phyloP scores from a whole-genome alignment of 1,139 yeast genomes.

The Suhomyces terraborum region DNA sequence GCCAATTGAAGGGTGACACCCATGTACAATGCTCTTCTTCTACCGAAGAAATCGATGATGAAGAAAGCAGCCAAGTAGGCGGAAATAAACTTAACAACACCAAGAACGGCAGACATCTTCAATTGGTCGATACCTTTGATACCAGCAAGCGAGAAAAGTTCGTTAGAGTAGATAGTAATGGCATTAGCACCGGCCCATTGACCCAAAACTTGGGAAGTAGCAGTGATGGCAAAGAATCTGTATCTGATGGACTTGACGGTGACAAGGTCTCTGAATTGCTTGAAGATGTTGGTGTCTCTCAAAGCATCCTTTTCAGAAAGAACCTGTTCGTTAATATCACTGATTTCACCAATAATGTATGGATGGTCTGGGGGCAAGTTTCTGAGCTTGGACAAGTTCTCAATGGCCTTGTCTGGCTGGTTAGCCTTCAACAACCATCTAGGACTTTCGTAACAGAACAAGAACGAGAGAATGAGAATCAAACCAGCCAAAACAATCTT shows the following conservation, averaged over 20 bases:
- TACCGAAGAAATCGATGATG: slow-evolving; percentile 49
- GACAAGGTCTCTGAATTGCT: slow-evolving; percentile 35
- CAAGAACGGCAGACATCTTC: slow-evolving; percentile 51
- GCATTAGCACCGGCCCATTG: slow-evolving; percentile 70
- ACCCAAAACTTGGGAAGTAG: slow-evolving; percentile 52
- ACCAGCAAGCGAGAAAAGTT: slow-evolving; percentile 56
- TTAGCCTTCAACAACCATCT: slow-evolving; percentile 48
- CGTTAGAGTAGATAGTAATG: slow-evolving; percentile 47
- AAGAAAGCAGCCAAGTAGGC: slow-evolving; percentile 51
- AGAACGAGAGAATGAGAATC: slow-evolving; percentile 38
- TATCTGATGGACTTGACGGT: slow-evolving; percentile 41
- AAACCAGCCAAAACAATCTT: slow-evolving; percentile 47
- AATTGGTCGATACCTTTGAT: slow-evolving; percentile 36
- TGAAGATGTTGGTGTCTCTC: slow-evolving; percentile 27
- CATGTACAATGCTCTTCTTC: slow-evolving; percentile 41
- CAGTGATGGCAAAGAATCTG: slow-evolving; percentile 46
- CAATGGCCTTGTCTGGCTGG: slow-evolving; percentile 37
- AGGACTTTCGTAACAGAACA: slow-evolving; percentile 46
- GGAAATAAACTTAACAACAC: slow-evolving; percentile 47
- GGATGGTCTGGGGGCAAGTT: slow-evolving; percentile 53
- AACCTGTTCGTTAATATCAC: slow-evolving; percentile 52
- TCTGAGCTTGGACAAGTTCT: slow-evolving; percentile 47
- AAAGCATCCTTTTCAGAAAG: slow-evolving; percentile 40
- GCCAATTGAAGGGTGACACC: slow-evolving; percentile 42
- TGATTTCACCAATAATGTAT: slow-evolving; percentile 53